Evolutionary conservation across 2,329 filamentous ascomycete genomes (phyloP).

Genomic region (Nothomitra cinnamomea): DNA sequence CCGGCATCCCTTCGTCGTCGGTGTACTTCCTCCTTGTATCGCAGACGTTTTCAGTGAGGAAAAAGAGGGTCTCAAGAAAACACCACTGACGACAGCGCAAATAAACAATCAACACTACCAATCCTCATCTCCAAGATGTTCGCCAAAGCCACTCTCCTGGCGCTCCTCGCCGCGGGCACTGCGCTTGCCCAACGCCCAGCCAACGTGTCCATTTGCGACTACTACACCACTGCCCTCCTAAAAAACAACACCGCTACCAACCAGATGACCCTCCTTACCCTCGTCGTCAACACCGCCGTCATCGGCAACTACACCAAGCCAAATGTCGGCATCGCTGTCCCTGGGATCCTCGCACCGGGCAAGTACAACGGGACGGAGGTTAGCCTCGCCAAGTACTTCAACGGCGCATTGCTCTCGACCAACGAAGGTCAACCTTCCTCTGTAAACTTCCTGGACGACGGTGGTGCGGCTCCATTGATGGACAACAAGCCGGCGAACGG

Average conservation of each 20-base stretch:
- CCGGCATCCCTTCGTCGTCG: too few species aligned
- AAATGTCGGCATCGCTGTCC: conserved; percentile 34
- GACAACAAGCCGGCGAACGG: conserved; percentile 37
- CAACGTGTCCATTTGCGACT: conserved; percentile 41
- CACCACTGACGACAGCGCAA: too few species aligned
- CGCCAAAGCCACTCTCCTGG: conserved; percentile 5
- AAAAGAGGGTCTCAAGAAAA: too few species aligned
- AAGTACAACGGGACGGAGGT: conserved; percentile 33
- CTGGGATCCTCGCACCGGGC: conserved; percentile 37
- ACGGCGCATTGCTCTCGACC: conserved; percentile 33
- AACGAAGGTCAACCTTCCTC: conserved; percentile 31
- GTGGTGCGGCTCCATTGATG: conserved; percentile 36
- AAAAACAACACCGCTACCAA: conserved; percentile 41
- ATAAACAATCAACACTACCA: too few species aligned
- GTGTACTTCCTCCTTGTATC: too few species aligned
- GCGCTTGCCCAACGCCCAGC: conserved; percentile 29
- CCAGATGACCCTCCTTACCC: conserved; percentile 36
- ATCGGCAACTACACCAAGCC: conserved; percentile 44
- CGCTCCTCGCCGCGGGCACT: conserved; percentile 15
- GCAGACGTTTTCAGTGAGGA: too few species aligned
- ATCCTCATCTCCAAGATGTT: too few species aligned
- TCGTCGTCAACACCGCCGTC: conserved; percentile 45
- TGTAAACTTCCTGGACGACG: conserved; percentile 45
- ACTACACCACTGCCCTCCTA: conserved; percentile 43
- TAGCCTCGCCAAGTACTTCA: conserved; percentile 43